A percentile compares a stretch with the other conserved stretches of the same genome.
phyloP scores from a whole-genome alignment of 2,329 filamentous ascomycete species.

The Ophioceras dolichostomum region DNA sequence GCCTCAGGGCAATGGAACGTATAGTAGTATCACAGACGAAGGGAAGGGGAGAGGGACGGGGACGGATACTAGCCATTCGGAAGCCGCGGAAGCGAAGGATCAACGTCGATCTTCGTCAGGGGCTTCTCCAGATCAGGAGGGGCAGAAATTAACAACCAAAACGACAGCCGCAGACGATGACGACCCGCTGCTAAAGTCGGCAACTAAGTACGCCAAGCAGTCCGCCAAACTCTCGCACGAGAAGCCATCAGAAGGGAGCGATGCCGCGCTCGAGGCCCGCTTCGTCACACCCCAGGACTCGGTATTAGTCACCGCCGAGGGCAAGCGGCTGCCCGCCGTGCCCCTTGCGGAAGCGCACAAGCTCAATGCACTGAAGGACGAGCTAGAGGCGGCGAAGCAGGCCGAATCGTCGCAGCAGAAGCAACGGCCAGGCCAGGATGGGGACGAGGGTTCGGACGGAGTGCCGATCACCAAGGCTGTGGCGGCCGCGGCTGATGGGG shows the following conservation, averaged over 20 bases:
- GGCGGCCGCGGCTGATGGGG: constrained; percentile 13
- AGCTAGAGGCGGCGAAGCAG: constrained; percentile 18
- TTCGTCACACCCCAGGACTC: constrained; percentile 60
- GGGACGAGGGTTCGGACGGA: not conserved
- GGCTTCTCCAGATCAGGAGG: too few relatives aligned
- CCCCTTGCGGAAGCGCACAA: constrained; percentile 59
- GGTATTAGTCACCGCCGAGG: constrained; percentile 56
- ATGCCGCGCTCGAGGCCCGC: constrained; percentile 47
- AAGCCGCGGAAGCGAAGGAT: too few relatives aligned
- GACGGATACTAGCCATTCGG: too few relatives aligned
- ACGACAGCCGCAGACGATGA: too few relatives aligned
- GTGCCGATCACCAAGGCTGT: not conserved
- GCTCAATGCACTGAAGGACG: constrained; percentile 50
- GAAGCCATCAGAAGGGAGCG: constrained; percentile 15
- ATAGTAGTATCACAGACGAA: too few relatives aligned
- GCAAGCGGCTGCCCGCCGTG: constrained; percentile 53
- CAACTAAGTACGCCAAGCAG: constrained; percentile 48
- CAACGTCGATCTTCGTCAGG: too few relatives aligned
- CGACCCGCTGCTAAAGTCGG: constrained; percentile 22
- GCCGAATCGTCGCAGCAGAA: not conserved
- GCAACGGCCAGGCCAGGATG: too few relatives aligned
- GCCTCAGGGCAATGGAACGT: too few relatives aligned
- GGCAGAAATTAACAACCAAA: too few relatives aligned
- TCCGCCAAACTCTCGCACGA: constrained; percentile 42
- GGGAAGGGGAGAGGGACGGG: too few relatives aligned